Evolutionary conservation across 345 rosid species (phyloP).

Genomic region (Gossypium raimondii): DNA sequence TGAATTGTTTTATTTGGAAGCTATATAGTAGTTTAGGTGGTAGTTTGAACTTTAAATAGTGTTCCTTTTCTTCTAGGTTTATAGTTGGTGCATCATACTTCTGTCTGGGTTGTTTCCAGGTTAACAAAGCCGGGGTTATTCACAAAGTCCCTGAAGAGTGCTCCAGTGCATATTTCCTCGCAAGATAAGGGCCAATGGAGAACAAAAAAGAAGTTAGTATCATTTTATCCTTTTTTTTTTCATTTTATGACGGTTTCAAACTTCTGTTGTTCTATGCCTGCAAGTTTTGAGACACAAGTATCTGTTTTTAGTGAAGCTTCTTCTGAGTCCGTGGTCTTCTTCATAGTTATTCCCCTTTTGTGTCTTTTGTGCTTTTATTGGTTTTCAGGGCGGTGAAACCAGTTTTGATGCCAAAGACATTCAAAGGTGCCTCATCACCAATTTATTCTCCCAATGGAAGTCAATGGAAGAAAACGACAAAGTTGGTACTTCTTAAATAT

Average conservation of each 20-base stretch:
- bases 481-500: constrained; percentile 32
- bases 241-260: not conserved
- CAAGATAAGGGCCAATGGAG: constrained; percentile 33
- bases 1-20: not conserved
- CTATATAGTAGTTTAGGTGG: not conserved
- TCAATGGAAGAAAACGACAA: constrained; percentile 28
- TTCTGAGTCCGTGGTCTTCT: not conserved
- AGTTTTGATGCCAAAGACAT: constrained; percentile 8
- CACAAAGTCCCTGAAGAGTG: constrained; percentile 29
- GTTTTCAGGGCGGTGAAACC: constrained; percentile 13
- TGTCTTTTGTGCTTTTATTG: not conserved
- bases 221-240: not conserved
- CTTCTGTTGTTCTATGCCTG: not conserved
- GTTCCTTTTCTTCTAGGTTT: not conserved
- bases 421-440: constrained; percentile 12
- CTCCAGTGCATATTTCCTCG: constrained; percentile 29
- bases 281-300: not conserved
- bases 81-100: not conserved
- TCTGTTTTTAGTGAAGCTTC: not conserved
- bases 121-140: constrained; percentile 34
- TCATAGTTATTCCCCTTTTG: not conserved
- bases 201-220: constrained; percentile 21
- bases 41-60: constrained; percentile 7
- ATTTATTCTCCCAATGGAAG: constrained; percentile 8
- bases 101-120: constrained; percentile 34